Percentiles rank a stretch among this genome's conserved stretches.
phyloP scores from a whole-genome alignment of 2,329 filamentous ascomycete species.

The Triangularia setosa region DNA sequence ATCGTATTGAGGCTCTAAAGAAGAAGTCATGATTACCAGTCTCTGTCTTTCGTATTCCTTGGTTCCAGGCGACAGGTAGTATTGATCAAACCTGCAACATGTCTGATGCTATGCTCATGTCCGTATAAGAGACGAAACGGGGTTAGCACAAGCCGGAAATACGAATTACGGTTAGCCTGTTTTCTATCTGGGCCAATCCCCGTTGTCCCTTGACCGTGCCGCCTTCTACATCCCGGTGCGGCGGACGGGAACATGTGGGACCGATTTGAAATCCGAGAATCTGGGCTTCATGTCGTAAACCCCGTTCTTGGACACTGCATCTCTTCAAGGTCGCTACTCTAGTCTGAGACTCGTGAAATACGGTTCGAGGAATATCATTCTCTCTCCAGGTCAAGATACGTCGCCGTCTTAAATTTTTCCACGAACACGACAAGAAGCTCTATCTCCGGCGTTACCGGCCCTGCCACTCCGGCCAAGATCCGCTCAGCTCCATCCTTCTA shows the following conservation, averaged over 20 bases:
- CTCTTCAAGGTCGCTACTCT: neutral
- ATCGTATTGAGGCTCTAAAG: too few species aligned
- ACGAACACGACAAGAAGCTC: neutral
- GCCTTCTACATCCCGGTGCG: neutral
- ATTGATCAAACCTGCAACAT: neutral
- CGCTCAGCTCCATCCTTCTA: neutral
- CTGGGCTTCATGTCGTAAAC: neutral
- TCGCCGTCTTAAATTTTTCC: neutral
- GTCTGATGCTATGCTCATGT: too few species aligned
- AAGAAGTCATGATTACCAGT: too few species aligned
- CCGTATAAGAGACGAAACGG: too few species aligned
- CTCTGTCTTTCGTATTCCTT: too few species aligned
- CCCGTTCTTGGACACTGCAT: neutral
- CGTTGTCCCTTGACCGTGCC: neutral
- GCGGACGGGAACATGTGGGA: neutral
- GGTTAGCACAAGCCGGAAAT: constrained; percentile 11
- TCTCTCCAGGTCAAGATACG: neutral
- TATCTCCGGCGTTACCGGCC: neutral
- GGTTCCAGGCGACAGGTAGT: too few species aligned
- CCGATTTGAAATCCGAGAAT: neutral
- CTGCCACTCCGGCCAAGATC: neutral
- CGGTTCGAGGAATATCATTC: neutral
- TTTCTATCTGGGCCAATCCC: neutral
- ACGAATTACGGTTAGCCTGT: constrained; percentile 20
- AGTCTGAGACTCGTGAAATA: neutral